Base-by-base conservation (phyloP, 352 stramenopile species). In the Plasmopara halstedii region DNA sequence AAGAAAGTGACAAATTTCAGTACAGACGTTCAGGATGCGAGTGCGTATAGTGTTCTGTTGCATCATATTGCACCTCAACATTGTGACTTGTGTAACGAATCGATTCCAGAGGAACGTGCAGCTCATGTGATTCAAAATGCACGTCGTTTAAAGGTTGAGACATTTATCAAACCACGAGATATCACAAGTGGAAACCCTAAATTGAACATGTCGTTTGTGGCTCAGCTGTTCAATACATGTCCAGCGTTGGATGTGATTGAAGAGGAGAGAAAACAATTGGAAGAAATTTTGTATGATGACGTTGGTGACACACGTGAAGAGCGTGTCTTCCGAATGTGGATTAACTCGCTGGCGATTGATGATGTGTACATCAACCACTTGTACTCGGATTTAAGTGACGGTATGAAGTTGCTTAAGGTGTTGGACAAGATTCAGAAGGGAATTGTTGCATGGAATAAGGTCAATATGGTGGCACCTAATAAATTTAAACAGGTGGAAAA, bases 181-280 rank as follows among this genome's bases (percentile, higher is more conserved):
- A 95, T 97, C 51, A 94, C 82, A 5, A 91, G 74, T 40, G 88
- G 83, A 19, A 97, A 96, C 67, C 87, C 85, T 17, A 95, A 96
- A 73, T 68, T 97, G 11, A 92, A 95, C 64, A 90, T 94, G 78
- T 85, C 70, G 40, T 94, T 94, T 29, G 78, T 90, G 22, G 83
- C 83, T 4, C 83, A 94, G 70, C 70, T 97, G 18, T 97, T 97
- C 48, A 97, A 97, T 62, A 95, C 81, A 27, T 95, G 87, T 32
- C 83, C 79, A 9, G 85, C 83, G 7, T 56, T 97, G 29, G 72
- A 88, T 42, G 66, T 87, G 20, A 62, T 90, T 20, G 80, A 88
- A 44, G 82, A 88, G 48, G 83, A 91, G 26, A 60, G 94, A 7
- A 88, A 92, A 50, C 73, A 90, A 51, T 72, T 94, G 4, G 70